Evolutionary conservation across 176 grass and related monocot species (phyloP).

Genomic region (Thinopyrum elongatum): DNA sequence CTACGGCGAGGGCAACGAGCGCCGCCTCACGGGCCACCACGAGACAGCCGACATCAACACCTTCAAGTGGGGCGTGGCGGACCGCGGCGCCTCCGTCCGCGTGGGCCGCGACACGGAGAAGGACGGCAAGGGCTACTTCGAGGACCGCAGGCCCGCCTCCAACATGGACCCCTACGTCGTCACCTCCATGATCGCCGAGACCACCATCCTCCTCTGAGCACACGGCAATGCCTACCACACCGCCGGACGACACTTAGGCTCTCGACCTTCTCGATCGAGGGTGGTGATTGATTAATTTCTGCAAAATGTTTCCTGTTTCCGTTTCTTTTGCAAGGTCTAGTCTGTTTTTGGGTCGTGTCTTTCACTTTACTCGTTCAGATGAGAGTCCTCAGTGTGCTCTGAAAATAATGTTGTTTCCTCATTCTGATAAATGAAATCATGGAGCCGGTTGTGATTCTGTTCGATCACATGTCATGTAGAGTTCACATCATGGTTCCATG

Average conservation of each 20-base stretch:
- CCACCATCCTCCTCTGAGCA: constrained; percentile 37
- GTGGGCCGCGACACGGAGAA: constrained; percentile 80
- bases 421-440: constrained; percentile 3
- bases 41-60: constrained; percentile 98
- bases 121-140: constrained; percentile 81
- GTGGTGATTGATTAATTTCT: neutral
- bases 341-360: neutral
- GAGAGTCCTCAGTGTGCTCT: neutral
- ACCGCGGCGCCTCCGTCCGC: constrained; percentile 80
- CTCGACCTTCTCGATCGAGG: neutral
- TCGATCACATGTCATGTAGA: neutral
- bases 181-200: constrained; percentile 59
- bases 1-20: constrained; percentile 92
- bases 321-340: neutral
- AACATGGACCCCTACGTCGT: constrained; percentile 72
- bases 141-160: constrained; percentile 62
- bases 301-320: neutral
- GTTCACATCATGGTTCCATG: neutral
- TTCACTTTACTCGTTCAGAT: too few species aligned
- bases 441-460: neutral
- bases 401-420: constrained; percentile 25
- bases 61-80: constrained; percentile 85
- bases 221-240: neutral
- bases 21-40: constrained; percentile 82
- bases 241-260: too few species aligned